Base-by-base conservation (phyloP, 2,329 filamentous ascomycete species). In the Davidsoniella neocaledoniae region DNA sequence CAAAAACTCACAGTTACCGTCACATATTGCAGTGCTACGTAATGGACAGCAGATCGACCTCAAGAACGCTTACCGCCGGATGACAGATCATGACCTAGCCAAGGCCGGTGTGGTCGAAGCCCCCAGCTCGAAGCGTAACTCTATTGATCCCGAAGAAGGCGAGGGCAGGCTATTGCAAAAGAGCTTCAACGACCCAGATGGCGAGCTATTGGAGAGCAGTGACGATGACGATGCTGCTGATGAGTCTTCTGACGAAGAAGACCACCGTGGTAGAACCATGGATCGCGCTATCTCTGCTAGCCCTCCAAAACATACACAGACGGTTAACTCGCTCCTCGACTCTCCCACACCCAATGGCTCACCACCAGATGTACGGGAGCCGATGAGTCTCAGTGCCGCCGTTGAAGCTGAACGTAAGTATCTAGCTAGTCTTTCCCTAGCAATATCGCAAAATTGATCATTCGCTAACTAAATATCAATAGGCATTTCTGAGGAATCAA, bases 361-460 rank as follows among this genome's bases (percentile, higher is more conserved):
- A 23, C 40, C 40, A 6, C 40, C 40, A 19, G 40, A 21, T 23
- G 8, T 33, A 9, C 29, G 65, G 52, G 69, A 68, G 57, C 68
- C 72, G 1, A 66, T 70, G 59, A 86, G 79, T 58, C 62, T 87
- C 50, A 66, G 88, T 48, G 83, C 81, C 38, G 83, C 82, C 5
- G 80, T 81, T 1, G 81, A 90, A 60, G 81, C 86, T 70, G 84
- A 90, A 61, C 75, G 86, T 85, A 70, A 60, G 82, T 72, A 29
- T 23, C 9, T 29, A 19, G 10, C n/a, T 38, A 29, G 14, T 21
- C 16, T 21, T 23, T 40, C 5, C n/a, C 40, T 25, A 40, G 14
- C 14, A 29, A 23, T 23, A 6, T 17, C 23, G 2, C 2, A 14
- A 41, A 9, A 2, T 21, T 25, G 5, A 39, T 10, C 37, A 6